Evolutionary conservation across 2,329 filamentous ascomycete species (phyloP).

Genomic region (Penicillium digitatum): DNA sequence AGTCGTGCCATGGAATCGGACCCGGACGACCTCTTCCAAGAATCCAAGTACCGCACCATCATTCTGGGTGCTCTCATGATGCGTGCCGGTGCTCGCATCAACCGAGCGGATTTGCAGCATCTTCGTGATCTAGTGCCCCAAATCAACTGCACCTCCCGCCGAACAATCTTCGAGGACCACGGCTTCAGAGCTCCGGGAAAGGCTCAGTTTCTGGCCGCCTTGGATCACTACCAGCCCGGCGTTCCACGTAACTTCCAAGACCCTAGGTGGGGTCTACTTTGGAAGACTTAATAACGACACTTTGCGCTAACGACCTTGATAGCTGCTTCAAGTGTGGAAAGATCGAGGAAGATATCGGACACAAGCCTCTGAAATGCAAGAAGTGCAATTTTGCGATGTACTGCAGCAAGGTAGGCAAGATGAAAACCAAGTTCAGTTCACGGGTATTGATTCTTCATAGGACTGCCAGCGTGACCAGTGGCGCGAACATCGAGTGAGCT

Average conservation of each 20-base stretch:
- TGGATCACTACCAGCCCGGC: constrained; percentile 2
- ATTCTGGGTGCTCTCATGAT: constrained; percentile 7
- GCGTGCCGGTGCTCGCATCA: not conserved
- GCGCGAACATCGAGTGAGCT: not conserved
- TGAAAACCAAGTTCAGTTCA: not conserved
- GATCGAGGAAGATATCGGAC: not conserved
- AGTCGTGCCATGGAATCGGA: not conserved
- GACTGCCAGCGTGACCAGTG: not conserved
- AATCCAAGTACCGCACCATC: not conserved
- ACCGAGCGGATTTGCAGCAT: not conserved
- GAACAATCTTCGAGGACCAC: not conserved
- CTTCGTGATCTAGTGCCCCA: not conserved
- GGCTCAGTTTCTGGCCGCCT: constrained; percentile 5
- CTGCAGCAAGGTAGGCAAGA: not conserved
- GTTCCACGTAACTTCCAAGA: constrained; percentile 1
- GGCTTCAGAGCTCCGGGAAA: constrained; percentile 2
- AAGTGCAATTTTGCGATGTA: not conserved
- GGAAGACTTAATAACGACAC: too few species aligned
- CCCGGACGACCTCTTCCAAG: not conserved
- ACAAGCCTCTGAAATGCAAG: not conserved
- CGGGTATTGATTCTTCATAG: not conserved
- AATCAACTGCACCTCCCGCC: not conserved
- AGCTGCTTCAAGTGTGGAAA: constrained; percentile 7
- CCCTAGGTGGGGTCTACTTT: not conserved
- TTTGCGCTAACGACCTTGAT: not conserved